A percentile compares a stretch with the other conserved stretches of the same genome.
phyloP scores from a whole-genome alignment of 116 monocot genomes.

The Posidonia oceanica region DNA sequence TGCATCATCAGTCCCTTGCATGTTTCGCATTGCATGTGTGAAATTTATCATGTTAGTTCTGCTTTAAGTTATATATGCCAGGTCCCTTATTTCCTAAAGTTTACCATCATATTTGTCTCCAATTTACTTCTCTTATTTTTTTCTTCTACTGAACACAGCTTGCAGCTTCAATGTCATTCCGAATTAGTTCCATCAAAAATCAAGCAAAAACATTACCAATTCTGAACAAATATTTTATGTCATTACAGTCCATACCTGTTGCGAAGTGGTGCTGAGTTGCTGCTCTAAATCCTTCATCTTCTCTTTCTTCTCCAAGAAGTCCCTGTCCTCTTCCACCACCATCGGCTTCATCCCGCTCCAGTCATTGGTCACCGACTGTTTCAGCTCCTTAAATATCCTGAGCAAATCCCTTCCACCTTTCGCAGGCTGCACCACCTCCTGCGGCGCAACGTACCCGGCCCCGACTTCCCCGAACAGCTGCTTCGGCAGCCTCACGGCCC shows the following conservation, averaged over 20 bases:
- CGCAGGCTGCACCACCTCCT: constrained; percentile 75
- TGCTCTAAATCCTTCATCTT: constrained; percentile 66
- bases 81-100: too few species aligned
- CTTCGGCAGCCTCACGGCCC: constrained; percentile 62
- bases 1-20: too few species aligned
- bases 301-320: constrained; percentile 75
- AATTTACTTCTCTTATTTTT: too few species aligned
- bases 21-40: too few species aligned
- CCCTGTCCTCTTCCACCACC: constrained; percentile 77
- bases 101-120: too few species aligned
- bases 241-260: constrained; percentile 40
- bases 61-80: too few species aligned
- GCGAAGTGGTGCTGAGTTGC: constrained; percentile 69
- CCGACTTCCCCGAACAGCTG: constrained; percentile 50
- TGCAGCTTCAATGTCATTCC: too few species aligned
- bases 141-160: too few species aligned
- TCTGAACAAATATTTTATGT: neutral
- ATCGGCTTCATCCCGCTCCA: constrained; percentile 58
- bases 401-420: constrained; percentile 81
- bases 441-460: constrained; percentile 24
- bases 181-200: neutral
- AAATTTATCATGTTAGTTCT: too few species aligned
- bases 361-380: constrained; percentile 72
- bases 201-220: neutral
- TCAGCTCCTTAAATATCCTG: constrained; percentile 95